Conservation (phyloP, 2,329 filamentous ascomycete genomes). For the Cladosporium halotolerans region DNA sequence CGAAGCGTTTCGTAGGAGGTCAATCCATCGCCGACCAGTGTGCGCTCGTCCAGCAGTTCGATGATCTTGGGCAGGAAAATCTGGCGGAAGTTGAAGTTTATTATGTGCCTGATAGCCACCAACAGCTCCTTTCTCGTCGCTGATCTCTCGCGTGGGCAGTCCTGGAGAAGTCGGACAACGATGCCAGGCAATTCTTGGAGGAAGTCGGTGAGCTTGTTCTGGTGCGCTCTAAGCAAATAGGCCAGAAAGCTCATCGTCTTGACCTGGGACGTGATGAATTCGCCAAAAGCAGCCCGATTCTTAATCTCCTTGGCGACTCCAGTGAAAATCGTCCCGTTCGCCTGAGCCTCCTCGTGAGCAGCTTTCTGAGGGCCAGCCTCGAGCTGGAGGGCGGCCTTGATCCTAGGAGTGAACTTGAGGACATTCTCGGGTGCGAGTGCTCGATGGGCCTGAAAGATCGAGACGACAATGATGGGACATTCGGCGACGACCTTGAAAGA, state of each 20-base stretch:
- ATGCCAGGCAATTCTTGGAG: conserved; percentile 78
- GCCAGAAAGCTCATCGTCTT: conserved; percentile 99
- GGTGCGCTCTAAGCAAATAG: conserved; percentile 82
- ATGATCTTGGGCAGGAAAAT: conserved; percentile 95
- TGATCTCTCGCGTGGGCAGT: conserved; percentile 92
- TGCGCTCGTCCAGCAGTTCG: conserved; percentile 87
- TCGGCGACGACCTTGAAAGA: conserved; percentile 98
- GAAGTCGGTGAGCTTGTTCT: conserved; percentile 81
- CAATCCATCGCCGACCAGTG: conserved; percentile 87
- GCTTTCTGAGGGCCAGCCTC: conserved; percentile 91
- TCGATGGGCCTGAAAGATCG: conserved; percentile 91
- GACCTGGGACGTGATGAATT: conserved; percentile 95
- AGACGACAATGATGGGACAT: conserved; percentile 97
- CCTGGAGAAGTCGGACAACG: conserved; percentile 82
- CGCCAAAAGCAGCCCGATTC: conserved; percentile 88
- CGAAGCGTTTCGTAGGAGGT: conserved; percentile 97
- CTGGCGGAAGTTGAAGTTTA: conserved; percentile 96
- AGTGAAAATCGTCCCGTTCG: conserved; percentile 76
- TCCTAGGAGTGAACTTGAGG: conserved; percentile 84
- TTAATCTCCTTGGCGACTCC: conserved; percentile 91
- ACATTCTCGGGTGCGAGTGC: conserved; percentile 75
- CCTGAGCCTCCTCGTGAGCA: conserved; percentile 78
- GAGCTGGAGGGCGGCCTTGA: conserved; percentile 80
- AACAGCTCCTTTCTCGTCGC: conserved; percentile 88
- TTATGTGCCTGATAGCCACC: conserved; percentile 94